Conservation (phyloP, 1,284 basidiomycete genomes). For the Ustilago sp. region DNA sequence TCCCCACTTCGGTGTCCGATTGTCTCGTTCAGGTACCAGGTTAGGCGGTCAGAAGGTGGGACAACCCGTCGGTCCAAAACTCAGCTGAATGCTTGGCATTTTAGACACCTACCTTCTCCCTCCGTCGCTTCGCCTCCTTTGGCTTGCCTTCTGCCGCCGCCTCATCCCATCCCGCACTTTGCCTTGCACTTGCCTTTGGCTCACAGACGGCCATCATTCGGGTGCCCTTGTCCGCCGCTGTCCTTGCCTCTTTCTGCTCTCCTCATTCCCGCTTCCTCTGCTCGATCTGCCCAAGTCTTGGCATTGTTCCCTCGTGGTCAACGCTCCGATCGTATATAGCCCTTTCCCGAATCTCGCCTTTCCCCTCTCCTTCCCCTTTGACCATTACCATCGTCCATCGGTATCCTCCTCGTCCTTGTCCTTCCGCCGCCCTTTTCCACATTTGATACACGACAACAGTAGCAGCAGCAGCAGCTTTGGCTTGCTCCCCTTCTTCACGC, state of each 20-base stretch:
- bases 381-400: slow-evolving; percentile 15
- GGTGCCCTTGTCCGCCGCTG: not conserved
- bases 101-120: not conserved
- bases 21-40: not conserved
- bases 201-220: not conserved
- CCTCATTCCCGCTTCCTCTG: not conserved
- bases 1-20: not conserved
- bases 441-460: not conserved
- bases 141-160: not conserved
- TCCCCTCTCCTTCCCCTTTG: slow-evolving; percentile 13
- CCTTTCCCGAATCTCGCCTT: slow-evolving; percentile 1
- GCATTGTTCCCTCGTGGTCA: slow-evolving; percentile 38
- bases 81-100: slow-evolving; percentile 12
- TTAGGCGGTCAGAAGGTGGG: not conserved
- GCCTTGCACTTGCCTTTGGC: not conserved
- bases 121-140: not conserved
- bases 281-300: slow-evolving; percentile 20
- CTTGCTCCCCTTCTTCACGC: not conserved
- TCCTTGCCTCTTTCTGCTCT: not conserved
- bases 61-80: slow-evolving; percentile 14
- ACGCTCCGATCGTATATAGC: slow-evolving; percentile 29
- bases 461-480: not conserved
- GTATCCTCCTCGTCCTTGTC: not conserved
- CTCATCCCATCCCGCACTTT: not conserved
- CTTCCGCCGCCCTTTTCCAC: not conserved